Evolutionary conservation across 2,329 filamentous ascomycete genomes (phyloP), one percentile per base, ranked within the genome.

Genomic region (Coniochaeta pulveracea): DNA sequence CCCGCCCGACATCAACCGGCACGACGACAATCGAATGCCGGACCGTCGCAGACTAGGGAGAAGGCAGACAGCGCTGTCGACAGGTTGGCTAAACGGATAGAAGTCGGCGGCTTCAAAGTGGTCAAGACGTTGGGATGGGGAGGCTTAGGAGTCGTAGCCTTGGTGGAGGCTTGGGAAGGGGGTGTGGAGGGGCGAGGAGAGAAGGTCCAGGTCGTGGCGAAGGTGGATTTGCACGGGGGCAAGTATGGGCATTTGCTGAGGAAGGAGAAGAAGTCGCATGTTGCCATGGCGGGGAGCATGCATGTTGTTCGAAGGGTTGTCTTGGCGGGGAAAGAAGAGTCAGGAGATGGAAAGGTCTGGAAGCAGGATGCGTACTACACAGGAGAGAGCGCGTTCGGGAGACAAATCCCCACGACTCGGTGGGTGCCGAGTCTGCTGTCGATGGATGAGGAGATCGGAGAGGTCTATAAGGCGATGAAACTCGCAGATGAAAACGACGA

Each of bases 231-330:
- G 7, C 5, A 19, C 11, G 12, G 11, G 4, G 9, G 6, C 10
- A n/a, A 19, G 16, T n/a, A 11, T n/a, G n/a, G n/a, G 27, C 16
- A 31, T 17, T 17, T 12, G 4, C 18, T 29, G 16, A 4, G 10
- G 3, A n/a, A n/a, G 18, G 28, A 31, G 28, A 31, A 22, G 28
- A 3, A 11, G 5, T 7, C 4, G 3, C 28, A 31, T 10, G 16
- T 31, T 12, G 3, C 6, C 10, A 15, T 22, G 6, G 30, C 30
- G 4, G 30, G 30, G n/a, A 22, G 19, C 10, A 24, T 11, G 30
- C 30, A 33, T 10, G 12, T 33, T 24, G 30, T 33, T 3, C 30
- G 25, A 11, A 7, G 30, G 3, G 30, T 33, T n/a, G 30, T 33
- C 8, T 11, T 33, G 4, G 28, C 6, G 11, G 28, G 17, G 11